phyloP scores from a whole-genome alignment of 192 early-diverging fungal species.

The Coemansia sp. region DNA sequence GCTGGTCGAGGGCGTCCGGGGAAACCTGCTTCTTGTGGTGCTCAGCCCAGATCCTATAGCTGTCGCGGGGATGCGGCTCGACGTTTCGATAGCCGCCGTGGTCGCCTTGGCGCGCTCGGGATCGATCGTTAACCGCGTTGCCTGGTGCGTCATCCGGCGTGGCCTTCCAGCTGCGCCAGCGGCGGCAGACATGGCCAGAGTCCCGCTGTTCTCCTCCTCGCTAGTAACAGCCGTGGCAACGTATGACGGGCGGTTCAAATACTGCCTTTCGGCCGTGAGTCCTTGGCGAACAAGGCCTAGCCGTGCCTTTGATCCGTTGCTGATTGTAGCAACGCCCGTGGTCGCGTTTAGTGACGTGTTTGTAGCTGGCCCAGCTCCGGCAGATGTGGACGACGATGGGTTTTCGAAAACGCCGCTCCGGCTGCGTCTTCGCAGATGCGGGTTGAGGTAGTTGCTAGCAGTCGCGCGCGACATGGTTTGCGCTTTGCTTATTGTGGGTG shows the following conservation, averaged over 20 bases:
- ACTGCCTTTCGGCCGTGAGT: slow-evolving; percentile 14
- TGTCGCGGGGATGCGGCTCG: slow-evolving; percentile 25
- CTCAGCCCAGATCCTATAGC: slow-evolving; percentile 28
- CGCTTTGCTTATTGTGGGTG: too few species aligned
- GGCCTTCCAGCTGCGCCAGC: slow-evolving; percentile 46
- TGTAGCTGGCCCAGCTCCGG: slow-evolving; percentile 5
- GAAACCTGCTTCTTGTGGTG: slow-evolving; percentile 18
- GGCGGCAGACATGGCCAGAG: slow-evolving; percentile 34
- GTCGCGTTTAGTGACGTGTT: background rate
- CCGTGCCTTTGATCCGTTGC: slow-evolving; percentile 29
- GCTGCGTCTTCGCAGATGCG: slow-evolving; percentile 42
- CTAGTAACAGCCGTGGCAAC: slow-evolving; percentile 4
- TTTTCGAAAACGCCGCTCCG: slow-evolving; percentile 46
- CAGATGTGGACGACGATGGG: slow-evolving; percentile 8
- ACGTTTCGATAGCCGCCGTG: slow-evolving; percentile 1
- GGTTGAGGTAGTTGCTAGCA: slow-evolving; percentile 49
- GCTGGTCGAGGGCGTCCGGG: slow-evolving; percentile 21
- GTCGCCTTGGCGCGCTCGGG: slow-evolving; percentile 33
- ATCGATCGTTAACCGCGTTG: slow-evolving; percentile 39
- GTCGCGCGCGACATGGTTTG: slow-evolving; percentile 48
- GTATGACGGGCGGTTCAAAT: slow-evolving; percentile 18
- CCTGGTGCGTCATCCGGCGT: slow-evolving; percentile 50
- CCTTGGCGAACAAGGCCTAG: slow-evolving; percentile 15
- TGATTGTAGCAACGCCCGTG: slow-evolving; percentile 34
- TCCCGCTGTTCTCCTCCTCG: slow-evolving; percentile 19